Evolutionary conservation across 306 rosid species (phyloP), one percentile per base, ranked within the genome.

Genomic region (Cajanus cajan): DNA sequence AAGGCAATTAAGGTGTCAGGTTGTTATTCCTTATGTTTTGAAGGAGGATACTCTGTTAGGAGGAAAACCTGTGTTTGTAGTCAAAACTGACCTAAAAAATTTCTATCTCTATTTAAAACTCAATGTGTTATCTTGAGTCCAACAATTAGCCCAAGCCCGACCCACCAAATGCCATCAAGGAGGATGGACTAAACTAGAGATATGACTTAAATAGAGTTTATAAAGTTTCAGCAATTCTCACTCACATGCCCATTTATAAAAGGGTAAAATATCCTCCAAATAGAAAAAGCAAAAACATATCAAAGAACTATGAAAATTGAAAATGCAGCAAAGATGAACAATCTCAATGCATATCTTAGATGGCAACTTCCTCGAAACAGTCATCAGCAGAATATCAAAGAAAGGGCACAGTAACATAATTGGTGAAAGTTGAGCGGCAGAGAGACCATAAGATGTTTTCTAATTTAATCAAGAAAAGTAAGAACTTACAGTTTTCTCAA

Each of bases 401-500:
- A 61, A 16, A 51, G 36, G 68, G 54, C 16, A 61, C 41, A 33
- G 48, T 9, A 22, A 51, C 14, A 68, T 25, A 5, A 5, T 12
- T 1, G 19, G 1, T 45, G 73, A 70, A 36, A 45, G 63, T 79
- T 78, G 51, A 39, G 21, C 22, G 48, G 24, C 14, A 10, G 22
- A 70, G 24, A 76, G 63, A 71, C 24, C 34, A 16, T 50, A 48
- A 82, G 36, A 61, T 50, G 16, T 50, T 67, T 21, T 58, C 77
- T 45, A 47, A 41, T 52, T 70, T 13, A n/a, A 36, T 33, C 47
- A 31, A 54, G 82, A 13, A 63, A 77, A 68, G n/a, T 47, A 52
- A 4, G 36, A 39, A 45, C 98, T 93, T 89, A 94, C 98, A 78
- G 66, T 83, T 84, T 89, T 94, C 84, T 92, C 97, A 89, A 90